A percentile compares a stretch with the other conserved stretches of the same genome.
Evolutionary conservation across 306 rosid species (phyloP).

Genomic region (Ammopiptanthus mongolicus): DNA sequence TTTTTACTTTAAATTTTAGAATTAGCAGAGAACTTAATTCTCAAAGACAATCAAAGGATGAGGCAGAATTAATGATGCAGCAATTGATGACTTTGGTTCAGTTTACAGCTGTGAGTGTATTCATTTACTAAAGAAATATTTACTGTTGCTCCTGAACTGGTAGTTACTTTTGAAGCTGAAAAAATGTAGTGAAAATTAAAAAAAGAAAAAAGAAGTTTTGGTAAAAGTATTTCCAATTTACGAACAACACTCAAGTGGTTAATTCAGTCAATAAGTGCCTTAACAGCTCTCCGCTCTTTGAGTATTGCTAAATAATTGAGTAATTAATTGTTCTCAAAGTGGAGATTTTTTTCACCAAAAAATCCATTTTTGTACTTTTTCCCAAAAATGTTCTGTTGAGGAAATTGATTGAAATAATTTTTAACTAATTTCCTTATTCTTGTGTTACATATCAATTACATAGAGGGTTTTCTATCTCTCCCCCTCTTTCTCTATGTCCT

Average conservation of each 20-base stretch:
- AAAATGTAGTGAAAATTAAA: not conserved
- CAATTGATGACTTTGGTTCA: constrained; percentile 70
- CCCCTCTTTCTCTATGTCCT: not conserved
- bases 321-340: not conserved
- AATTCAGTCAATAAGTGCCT: not conserved
- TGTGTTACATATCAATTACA: not conserved
- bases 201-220: not conserved
- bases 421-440: not conserved
- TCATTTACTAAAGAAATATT: constrained; percentile 17
- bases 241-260: not conserved
- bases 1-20: constrained; percentile 36
- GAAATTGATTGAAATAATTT: not conserved
- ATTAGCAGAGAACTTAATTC: constrained; percentile 53
- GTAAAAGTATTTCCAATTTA: not conserved
- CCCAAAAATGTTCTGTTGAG: not conserved
- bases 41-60: constrained; percentile 53
- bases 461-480: not conserved
- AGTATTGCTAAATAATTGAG: not conserved
- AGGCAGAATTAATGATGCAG: constrained; percentile 53
- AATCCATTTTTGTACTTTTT: not conserved
- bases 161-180: constrained; percentile 10
- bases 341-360: not conserved
- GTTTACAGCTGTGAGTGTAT: constrained; percentile 68
- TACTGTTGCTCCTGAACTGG: constrained; percentile 3
- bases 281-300: not conserved